phyloP scores from a whole-genome alignment of 257 asterid species.

The Nicotiana knightiana region DNA sequence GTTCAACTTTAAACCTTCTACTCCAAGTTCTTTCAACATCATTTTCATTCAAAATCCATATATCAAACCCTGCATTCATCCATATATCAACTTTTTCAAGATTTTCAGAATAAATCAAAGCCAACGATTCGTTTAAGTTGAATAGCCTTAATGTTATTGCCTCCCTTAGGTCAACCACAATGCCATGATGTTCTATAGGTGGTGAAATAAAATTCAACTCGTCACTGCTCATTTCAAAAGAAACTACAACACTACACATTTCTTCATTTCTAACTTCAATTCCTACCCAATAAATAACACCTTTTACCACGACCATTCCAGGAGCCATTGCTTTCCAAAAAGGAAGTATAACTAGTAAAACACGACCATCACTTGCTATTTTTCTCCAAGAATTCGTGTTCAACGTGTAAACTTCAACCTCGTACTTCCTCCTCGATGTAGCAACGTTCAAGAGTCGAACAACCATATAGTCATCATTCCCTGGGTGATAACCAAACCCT shows the following conservation, averaged over 20 bases:
- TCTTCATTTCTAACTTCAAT: conserved; percentile 8
- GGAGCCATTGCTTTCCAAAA: conserved; percentile 3
- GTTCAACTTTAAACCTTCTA: neutral
- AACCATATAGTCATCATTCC: neutral
- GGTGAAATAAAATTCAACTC: neutral
- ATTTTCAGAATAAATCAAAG: neutral
- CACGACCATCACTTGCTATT: neutral
- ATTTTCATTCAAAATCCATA: neutral
- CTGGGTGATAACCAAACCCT: conserved; percentile 2
- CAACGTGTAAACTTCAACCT: neutral
- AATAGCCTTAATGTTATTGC: neutral
- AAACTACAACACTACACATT: neutral
- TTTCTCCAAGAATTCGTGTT: neutral
- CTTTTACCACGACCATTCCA: neutral
- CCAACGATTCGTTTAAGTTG: neutral
- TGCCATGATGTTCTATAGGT: conserved; percentile 1
- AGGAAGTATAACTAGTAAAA: neutral
- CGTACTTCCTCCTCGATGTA: neutral
- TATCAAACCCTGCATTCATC: conserved; percentile 6
- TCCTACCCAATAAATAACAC: neutral
- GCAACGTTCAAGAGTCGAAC: neutral
- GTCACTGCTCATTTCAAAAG: neutral
- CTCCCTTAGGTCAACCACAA: conserved; percentile 3
- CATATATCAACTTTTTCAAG: conserved; percentile 10
- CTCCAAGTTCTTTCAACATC: neutral